A percentile compares a stretch with the other conserved stretches of the same genome.
Evolutionary conservation across 768 basidiomycete species (phyloP).

Genomic region (Russula sp.): DNA sequence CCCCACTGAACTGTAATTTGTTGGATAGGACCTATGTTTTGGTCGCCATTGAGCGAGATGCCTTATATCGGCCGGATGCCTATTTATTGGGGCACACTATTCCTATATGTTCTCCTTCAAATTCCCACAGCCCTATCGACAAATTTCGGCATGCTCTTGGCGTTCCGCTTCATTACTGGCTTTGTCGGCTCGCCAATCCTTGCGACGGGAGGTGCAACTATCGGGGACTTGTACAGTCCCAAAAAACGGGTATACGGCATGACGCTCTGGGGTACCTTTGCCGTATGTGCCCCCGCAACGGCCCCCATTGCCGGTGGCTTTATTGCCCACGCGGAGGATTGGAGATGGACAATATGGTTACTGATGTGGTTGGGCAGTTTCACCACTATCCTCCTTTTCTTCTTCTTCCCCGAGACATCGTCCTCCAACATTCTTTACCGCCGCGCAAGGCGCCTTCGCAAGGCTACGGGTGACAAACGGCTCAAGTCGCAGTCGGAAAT

Average conservation of each 20-base stretch:
- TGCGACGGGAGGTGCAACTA: conserved; percentile 37
- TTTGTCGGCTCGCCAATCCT: conserved; percentile 39
- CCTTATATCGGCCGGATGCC: conserved; percentile 38
- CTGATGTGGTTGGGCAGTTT: conserved; percentile 37
- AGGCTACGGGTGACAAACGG: conserved; percentile 35
- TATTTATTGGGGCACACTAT: conserved; percentile 37
- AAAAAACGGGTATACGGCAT: conserved; percentile 33
- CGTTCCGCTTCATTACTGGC: conserved; percentile 40
- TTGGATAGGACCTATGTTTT: conserved; percentile 30
- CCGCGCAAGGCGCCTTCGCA: conserved; percentile 37
- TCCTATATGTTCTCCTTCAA: conserved; percentile 37
- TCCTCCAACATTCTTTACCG: conserved; percentile 36
- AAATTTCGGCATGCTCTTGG: conserved; percentile 37
- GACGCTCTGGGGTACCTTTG: conserved; percentile 35
- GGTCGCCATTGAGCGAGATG: conserved; percentile 38
- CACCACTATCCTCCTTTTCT: conserved; percentile 34
- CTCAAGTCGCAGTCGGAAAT: conserved; percentile 35
- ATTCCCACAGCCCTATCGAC: conserved; percentile 37
- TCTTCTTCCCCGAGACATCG: conserved; percentile 38
- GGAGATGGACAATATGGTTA: conserved; percentile 40
- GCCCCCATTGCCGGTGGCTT: conserved; percentile 40
- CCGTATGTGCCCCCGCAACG: conserved; percentile 34
- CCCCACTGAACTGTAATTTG: conserved; percentile 28
- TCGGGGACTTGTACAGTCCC: conserved; percentile 33
- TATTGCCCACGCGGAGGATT: conserved; percentile 35